Evolutionary conservation across 2,329 filamentous ascomycete species (phyloP), one percentile per base, ranked within the genome.

Genomic region (Tolypocladium tropicale): DNA sequence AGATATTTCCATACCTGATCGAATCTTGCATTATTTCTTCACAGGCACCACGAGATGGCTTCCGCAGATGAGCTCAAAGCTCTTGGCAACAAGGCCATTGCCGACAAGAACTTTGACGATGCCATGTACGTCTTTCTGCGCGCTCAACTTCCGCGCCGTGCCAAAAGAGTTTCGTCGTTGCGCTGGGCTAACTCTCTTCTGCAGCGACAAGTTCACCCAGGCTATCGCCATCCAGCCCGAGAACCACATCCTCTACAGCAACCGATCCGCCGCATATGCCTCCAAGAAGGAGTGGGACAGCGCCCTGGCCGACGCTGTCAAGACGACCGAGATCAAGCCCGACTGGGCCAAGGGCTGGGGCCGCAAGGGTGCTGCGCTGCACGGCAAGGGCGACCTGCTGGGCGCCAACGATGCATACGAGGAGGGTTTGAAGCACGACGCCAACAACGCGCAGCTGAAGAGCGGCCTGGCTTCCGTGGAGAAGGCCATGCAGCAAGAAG

Each of bases 291-390:
- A 97, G 57, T 99, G 89, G 79, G 78, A 88, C 61, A 82, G 87
- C 63, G 94, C 94, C 23, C 77, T 97, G 30, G 80, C 88, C 60
- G 94, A 99, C 79, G 94, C 94, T 57, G 86, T 86, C 69, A 96
- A 96, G 81, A 94, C 90, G 3, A 95, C 88, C 55, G 84, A 95
- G 74, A 78, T 99, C 72, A 97, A 99, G 80, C 88, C 93, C 14
- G 94, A 97, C 78, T 99, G 94, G 94, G 85, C 90, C 58, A 97
- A 97, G 76, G 94, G 94, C 62, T 96, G 90, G 88, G 87, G 89
- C 57, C 86, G 94, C 59, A 96, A 96, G 73, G 94, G 93, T 62
- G 87, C 91, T 60, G 94, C 94, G 56, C 80, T 92, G 36, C 94
- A 96, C 72, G 94, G 94, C 50, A 78, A 86, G 58, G 90, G 92